Conservation (phyloP, 1,139 yeast species). For the Nadsonia commutata region DNA sequence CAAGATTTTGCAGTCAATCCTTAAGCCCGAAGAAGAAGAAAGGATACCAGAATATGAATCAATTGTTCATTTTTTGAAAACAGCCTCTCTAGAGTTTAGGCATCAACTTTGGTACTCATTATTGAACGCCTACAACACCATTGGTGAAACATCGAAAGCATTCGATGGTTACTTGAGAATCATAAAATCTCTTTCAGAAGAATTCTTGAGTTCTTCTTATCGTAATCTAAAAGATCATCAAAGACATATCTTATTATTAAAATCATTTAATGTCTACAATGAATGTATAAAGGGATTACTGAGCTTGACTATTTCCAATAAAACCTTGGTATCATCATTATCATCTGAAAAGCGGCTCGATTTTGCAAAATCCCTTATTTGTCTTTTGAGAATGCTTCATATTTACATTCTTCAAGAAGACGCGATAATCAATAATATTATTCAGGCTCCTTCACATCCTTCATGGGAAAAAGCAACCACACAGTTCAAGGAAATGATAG, state of each 20-base stretch:
- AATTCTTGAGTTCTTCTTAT: slow-evolving; percentile 22
- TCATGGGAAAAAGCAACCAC: slow-evolving; percentile 24
- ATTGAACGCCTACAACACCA: slow-evolving; percentile 40
- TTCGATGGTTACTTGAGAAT: slow-evolving; percentile 44
- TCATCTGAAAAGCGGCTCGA: slow-evolving; percentile 7
- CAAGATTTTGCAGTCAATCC: slow-evolving; percentile 38
- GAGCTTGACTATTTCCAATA: slow-evolving; percentile 14
- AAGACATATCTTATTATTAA: slow-evolving; percentile 20
- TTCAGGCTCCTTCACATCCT: slow-evolving; percentile 20
- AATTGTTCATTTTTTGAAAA: slow-evolving; percentile 42
- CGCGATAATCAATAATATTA: slow-evolving; percentile 19
- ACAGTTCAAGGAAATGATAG: slow-evolving; percentile 38
- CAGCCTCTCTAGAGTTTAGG: slow-evolving; percentile 52
- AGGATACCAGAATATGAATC: slow-evolving; percentile 29
- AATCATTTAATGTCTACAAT: slow-evolving; percentile 34
- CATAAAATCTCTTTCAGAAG: slow-evolving; percentile 28
- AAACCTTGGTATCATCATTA: slow-evolving; percentile 10
- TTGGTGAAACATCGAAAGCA: slow-evolving; percentile 28
- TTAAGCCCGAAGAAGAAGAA: slow-evolving; percentile 19
- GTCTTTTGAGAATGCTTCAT: slow-evolving; percentile 28
- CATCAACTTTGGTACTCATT: slow-evolving; percentile 67
- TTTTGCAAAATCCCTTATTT: slow-evolving; percentile 22
- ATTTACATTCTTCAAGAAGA: slow-evolving; percentile 29
- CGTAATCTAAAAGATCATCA: slow-evolving; percentile 11
- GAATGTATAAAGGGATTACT: slow-evolving; percentile 24